Percentiles rank a stretch among this genome's conserved stretches.
These are phyloP conservation scores for Lotus japonicus DNA, from an alignment of 306 rosid genomes.

Conservation along the genomic window DNA sequence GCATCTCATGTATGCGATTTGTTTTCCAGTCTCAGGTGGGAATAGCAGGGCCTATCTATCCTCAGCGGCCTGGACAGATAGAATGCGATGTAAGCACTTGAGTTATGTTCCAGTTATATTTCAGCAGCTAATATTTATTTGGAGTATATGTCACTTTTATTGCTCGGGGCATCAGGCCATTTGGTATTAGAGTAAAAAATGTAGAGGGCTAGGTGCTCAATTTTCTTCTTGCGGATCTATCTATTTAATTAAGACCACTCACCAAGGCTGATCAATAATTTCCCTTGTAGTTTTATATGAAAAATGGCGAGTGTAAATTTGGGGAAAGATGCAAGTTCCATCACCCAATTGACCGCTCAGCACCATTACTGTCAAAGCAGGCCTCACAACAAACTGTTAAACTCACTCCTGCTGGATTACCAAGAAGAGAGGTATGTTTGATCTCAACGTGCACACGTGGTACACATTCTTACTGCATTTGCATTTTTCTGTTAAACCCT, in stretches of 20 bases:
- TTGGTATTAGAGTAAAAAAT: not conserved
- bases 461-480: not conserved
- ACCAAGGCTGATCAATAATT: not conserved
- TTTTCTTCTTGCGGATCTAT: not conserved
- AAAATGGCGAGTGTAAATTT: conserved; percentile 83
- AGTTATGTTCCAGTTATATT: conserved; percentile 9
- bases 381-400: conserved; percentile 43
- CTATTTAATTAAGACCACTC: not conserved
- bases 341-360: conserved; percentile 86
- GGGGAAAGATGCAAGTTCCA: conserved; percentile 84
- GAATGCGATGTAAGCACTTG: conserved; percentile 75
- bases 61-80: conserved; percentile 85
- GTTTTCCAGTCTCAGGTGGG: conserved; percentile 56
- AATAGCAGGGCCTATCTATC: conserved; percentile 48
- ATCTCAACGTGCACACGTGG: not conserved
- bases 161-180: not conserved
- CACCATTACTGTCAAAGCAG: conserved; percentile 40
- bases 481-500: not conserved
- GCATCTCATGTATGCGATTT: conserved; percentile 15
- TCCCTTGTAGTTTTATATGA: conserved; percentile 69
- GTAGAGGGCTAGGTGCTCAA: not conserved
- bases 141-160: conserved; percentile 8
- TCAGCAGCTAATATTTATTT: not conserved
- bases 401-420: conserved; percentile 90
- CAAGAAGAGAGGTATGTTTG: conserved; percentile 85